These are phyloP conservation scores for Macroventuria anomochaeta DNA, from an alignment of 2,329 filamentous ascomycete genomes.

Conservation along the genomic window DNA sequence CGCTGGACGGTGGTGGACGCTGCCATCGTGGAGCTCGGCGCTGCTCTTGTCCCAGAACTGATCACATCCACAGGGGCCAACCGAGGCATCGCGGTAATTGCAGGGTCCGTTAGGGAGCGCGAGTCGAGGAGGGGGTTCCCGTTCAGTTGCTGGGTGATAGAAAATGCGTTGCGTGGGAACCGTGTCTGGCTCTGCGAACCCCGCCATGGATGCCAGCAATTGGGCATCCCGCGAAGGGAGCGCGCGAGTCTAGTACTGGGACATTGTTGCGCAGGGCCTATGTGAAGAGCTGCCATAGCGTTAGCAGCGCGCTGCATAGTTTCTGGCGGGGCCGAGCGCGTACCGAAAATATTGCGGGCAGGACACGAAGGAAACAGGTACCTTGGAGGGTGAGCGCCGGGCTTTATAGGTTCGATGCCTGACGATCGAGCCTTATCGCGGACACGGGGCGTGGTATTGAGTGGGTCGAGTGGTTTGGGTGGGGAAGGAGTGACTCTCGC, in stretches of 20 bases:
- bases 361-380: constrained; percentile 24
- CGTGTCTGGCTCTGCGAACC: constrained; percentile 35
- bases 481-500: constrained; percentile 8
- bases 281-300: constrained; percentile 24
- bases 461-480: constrained; percentile 26
- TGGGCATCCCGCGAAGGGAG: constrained; percentile 43
- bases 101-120: constrained; percentile 60
- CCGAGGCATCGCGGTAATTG: constrained; percentile 58
- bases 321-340: constrained; percentile 33
- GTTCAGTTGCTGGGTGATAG: constrained; percentile 23
- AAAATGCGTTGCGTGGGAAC: constrained; percentile 24
- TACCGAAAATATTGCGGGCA: constrained; percentile 39
- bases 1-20: constrained; percentile 30
- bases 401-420: constrained; percentile 23
- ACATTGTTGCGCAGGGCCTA: constrained; percentile 31
- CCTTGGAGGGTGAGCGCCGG: constrained; percentile 20
- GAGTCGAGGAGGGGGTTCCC: constrained; percentile 31
- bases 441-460: constrained; percentile 9
- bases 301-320: constrained; percentile 33
- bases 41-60: constrained; percentile 57
- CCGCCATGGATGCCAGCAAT: constrained; percentile 46
- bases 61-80: constrained; percentile 60
- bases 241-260: constrained; percentile 35
- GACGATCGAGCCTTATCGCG: constrained; percentile 20
- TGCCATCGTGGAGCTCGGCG: constrained; percentile 41